Percentiles rank a stretch among this genome's conserved stretches.
Evolutionary conservation across 2,329 filamentous ascomycete genomes (phyloP).

Genomic region (Harringtonia aguacate): DNA sequence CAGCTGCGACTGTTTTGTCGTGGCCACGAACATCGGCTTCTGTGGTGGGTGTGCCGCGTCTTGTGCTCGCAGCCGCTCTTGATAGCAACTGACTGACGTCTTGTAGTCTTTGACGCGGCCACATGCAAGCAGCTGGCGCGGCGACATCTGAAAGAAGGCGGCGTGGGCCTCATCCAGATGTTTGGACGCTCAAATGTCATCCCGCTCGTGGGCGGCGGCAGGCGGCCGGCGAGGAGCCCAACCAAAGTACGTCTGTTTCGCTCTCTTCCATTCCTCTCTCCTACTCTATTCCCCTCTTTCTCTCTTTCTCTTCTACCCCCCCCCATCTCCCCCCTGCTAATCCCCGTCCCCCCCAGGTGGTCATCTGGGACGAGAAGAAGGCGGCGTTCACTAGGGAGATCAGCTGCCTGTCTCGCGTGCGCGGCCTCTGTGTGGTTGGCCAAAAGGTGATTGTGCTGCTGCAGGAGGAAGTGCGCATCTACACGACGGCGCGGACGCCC

Average conservation of each 20-base stretch:
- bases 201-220: conserved; percentile 81
- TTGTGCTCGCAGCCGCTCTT: not conserved
- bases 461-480: conserved; percentile 71
- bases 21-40: conserved; percentile 40
- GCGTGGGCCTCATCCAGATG: conserved; percentile 76
- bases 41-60: conserved; percentile 6
- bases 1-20: conserved; percentile 75
- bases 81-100: not conserved
- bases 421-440: conserved; percentile 67
- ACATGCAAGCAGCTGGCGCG: conserved; percentile 57
- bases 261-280: not conserved
- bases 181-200: conserved; percentile 79
- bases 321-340: too few species aligned
- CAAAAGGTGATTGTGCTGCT: conserved; percentile 71
- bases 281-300: not conserved
- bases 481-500: conserved; percentile 64
- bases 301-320: too few species aligned
- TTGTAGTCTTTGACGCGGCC: conserved; percentile 58
- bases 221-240: conserved; percentile 71
- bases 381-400: conserved; percentile 65
- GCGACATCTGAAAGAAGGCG: conserved; percentile 61
- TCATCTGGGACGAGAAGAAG: conserved; percentile 86
- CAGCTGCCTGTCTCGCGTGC: conserved; percentile 68
- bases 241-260: conserved; percentile 54
- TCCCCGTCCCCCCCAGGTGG: conserved; percentile 40